Conservation (phyloP, 2,329 filamentous ascomycete species). For the Anthostomella pinea region DNA sequence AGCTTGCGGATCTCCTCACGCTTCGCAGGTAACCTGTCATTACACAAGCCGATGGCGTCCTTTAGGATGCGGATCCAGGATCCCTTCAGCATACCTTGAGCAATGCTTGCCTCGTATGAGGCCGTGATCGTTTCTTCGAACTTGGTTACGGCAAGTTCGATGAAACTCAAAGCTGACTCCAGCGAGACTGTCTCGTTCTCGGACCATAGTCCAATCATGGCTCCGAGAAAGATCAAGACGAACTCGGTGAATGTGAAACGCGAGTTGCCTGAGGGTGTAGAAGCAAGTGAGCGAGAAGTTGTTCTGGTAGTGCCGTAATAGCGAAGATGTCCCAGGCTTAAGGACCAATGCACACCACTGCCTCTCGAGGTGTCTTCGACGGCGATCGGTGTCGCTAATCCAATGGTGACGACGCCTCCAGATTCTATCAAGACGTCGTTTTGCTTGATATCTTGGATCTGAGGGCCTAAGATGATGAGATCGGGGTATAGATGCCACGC, state of each 20-base stretch:
- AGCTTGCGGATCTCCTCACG: no score
- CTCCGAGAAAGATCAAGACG: slow-evolving; percentile 2
- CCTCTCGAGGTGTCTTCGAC: neutral
- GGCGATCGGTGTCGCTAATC: neutral
- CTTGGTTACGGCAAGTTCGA: neutral
- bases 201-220: slow-evolving; percentile 3
- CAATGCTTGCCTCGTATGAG: neutral
- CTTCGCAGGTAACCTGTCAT: no score
- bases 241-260: slow-evolving; percentile 7
- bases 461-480: neutral
- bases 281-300: slow-evolving; percentile 1
- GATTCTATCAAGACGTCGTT: slow-evolving; percentile 3
- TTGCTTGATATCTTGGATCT: neutral
- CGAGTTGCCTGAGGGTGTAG: slow-evolving; percentile 3
- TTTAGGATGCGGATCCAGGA: slow-evolving; percentile 5
- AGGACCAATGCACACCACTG: slow-evolving; percentile 9
- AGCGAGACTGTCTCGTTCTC: neutral
- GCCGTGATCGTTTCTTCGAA: neutral
- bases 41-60: no score
- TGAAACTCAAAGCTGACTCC: slow-evolving; percentile 3
- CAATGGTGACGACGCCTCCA: slow-evolving; percentile 3
- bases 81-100: neutral
- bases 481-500: slow-evolving; percentile 11
- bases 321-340: slow-evolving; percentile 8
- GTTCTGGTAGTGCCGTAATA: slow-evolving; percentile 2